These are phyloP conservation scores for Colletotrichum musicola DNA, from an alignment of 2,329 filamentous ascomycete species.

Conservation along the genomic window DNA sequence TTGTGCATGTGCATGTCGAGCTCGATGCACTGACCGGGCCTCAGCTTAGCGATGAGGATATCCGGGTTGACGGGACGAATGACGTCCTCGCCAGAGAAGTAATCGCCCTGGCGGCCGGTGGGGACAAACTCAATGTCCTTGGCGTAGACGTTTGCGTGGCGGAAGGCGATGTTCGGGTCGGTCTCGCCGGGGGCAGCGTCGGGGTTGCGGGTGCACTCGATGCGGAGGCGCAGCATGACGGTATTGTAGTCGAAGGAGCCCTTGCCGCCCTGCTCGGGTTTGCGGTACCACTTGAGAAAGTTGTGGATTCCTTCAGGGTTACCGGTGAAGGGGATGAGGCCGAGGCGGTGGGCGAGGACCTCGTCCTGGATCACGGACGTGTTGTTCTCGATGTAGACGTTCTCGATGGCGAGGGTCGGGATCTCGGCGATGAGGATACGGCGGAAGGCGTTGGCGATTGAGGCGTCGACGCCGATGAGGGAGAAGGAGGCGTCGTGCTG, in stretches of 20 bases:
- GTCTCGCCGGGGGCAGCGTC: slow-evolving; percentile 78
- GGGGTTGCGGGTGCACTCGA: slow-evolving; percentile 84
- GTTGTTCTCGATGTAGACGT: slow-evolving; percentile 94
- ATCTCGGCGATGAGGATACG: slow-evolving; percentile 96
- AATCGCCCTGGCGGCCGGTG: slow-evolving; percentile 74
- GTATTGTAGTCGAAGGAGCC: slow-evolving; percentile 87
- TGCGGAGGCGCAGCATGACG: slow-evolving; percentile 79
- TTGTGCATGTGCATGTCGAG: slow-evolving; percentile 95
- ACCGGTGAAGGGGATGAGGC: slow-evolving; percentile 90
- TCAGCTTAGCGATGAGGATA: slow-evolving; percentile 93
- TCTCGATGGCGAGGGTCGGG: slow-evolving; percentile 93
- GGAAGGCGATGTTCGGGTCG: slow-evolving; percentile 87
- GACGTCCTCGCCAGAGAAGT: slow-evolving; percentile 75
- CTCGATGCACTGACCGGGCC: slow-evolving; percentile 88
- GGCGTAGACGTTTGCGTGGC: slow-evolving; percentile 87
- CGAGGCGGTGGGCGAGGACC: slow-evolving; percentile 90
- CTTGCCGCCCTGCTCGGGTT: slow-evolving; percentile 73
- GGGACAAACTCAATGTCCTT: slow-evolving; percentile 82
- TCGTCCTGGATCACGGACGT: slow-evolving; percentile 98
- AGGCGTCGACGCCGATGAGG: slow-evolving; percentile 89
- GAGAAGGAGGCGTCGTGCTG: slow-evolving; percentile 87
- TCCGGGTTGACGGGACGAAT: slow-evolving; percentile 89
- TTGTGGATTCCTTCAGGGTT: slow-evolving; percentile 79
- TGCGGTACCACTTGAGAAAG: slow-evolving; percentile 86
- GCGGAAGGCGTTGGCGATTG: slow-evolving; percentile 96